Conservation (phyloP, 2,329 filamentous ascomycete species). For the Rhinocladiella mackenziei region DNA sequence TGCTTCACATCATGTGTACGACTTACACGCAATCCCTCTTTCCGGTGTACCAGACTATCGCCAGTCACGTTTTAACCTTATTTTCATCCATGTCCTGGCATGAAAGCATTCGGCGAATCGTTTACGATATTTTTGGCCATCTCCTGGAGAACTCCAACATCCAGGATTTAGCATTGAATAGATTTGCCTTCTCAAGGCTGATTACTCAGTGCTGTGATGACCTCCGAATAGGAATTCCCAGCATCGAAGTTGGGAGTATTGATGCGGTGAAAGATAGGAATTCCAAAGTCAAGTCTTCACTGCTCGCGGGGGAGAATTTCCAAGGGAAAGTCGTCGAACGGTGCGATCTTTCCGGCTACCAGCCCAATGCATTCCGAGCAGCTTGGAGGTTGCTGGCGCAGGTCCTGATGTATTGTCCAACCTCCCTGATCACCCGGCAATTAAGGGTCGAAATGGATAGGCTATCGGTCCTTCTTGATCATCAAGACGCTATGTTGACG, state of each 20-base stretch:
- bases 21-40: constrained; percentile 57
- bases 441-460: constrained; percentile 68
- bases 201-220: constrained; percentile 71
- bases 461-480: constrained; percentile 67
- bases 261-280: constrained; percentile 2
- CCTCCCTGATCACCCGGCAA: constrained; percentile 55
- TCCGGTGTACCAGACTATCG: constrained; percentile 58
- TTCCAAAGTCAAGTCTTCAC: background rate
- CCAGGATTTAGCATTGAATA: constrained; percentile 61
- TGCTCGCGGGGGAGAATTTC: background rate
- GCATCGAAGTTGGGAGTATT: background rate
- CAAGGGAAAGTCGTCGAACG: background rate
- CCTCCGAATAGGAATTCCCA: constrained; percentile 38
- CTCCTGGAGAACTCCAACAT: constrained; percentile 62
- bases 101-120: constrained; percentile 54
- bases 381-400: constrained; percentile 60
- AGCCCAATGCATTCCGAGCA: constrained; percentile 47
- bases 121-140: constrained; percentile 57
- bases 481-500: constrained; percentile 70
- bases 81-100: constrained; percentile 55
- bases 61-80: constrained; percentile 69
- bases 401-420: constrained; percentile 55
- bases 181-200: constrained; percentile 59
- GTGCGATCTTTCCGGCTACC: constrained; percentile 1
- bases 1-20: constrained; percentile 56